Base-by-base conservation (phyloP, 2,329 filamentous ascomycete genomes). In the Colletotrichum phormii region DNA sequence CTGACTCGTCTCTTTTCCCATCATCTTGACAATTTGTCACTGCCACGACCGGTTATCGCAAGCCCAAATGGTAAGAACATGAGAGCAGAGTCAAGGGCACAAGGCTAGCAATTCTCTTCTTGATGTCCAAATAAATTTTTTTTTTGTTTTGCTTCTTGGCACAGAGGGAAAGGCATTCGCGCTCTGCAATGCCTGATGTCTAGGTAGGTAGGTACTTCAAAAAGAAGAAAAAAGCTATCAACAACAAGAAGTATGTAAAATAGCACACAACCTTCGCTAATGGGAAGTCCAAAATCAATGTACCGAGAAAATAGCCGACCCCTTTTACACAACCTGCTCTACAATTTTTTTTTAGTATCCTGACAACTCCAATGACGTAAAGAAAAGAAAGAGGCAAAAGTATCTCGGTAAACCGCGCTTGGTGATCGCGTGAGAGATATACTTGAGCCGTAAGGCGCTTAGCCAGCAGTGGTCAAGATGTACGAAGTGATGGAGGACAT, bases 401-500 rank as follows among this genome's bases (percentile, higher is more conserved):
- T 22, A 22, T 49, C 42, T 49, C 42, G 42, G 18, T 49, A 22
- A 11, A 22, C 18, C 42, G 8, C 18, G 42, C 4, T 49, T n/a
- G 18, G 18, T 22, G 42, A 49, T 49, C 42, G 42, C 42, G 42
- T 55, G 53, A 29, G 12, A 55, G 5, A 29, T 8, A 26, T 18
- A 26, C 22, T 55, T 18, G 11, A 26, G 4, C 22, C 22, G 53
- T 51, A 46, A 57, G 31, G 12, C 63, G 75, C 74, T 18, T 76
- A 88, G 49, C 85, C 86, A 55, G 86, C 87, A 78, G 86, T 86
- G 11, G 86, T 87, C 77, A 88, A 74, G 33, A 87, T 87, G 68
- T 88, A 87, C 59, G 85, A 86, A 7, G 90, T 93, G 77, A 93
- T 91, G 6, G 89, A 88, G 74, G 84, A 87, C 95, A 98, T 97